phyloP scores from a whole-genome alignment of 306 rosid species.

The peach (Prunus persica) region DNA sequence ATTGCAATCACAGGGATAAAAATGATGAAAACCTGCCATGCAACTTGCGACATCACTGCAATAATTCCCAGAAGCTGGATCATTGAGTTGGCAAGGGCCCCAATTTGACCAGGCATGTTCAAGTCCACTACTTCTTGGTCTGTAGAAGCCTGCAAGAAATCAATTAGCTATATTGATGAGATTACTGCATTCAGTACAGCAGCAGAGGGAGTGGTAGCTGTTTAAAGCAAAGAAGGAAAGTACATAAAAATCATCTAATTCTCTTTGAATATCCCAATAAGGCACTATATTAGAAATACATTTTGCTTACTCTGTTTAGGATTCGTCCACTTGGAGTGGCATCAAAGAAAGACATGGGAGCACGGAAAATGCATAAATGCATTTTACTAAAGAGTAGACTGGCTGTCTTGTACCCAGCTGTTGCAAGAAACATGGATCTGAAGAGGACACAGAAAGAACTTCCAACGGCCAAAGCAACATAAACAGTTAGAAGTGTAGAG shows the following conservation, averaged over 20 bases:
- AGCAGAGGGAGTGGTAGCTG: neutral
- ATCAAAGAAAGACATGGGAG: slow-evolving; percentile 90
- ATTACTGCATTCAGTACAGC: neutral
- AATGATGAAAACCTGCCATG: slow-evolving; percentile 76
- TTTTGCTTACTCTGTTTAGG: slow-evolving; percentile 64
- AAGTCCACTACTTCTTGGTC: slow-evolving; percentile 70
- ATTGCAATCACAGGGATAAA: slow-evolving; percentile 60
- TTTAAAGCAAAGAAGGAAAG: neutral
- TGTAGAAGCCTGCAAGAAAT: slow-evolving; percentile 62
- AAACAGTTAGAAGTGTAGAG: slow-evolving; percentile 51
- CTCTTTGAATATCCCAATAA: neutral
- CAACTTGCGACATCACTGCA: slow-evolving; percentile 81
- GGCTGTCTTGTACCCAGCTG: slow-evolving; percentile 68
- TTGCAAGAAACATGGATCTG: slow-evolving; percentile 43
- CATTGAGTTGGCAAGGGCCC: slow-evolving; percentile 39
- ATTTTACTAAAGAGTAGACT: slow-evolving; percentile 72
- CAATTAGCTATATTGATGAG: neutral
- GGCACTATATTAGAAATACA: neutral
- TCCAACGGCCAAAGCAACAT: slow-evolving; percentile 65
- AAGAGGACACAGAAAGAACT: slow-evolving; percentile 57
- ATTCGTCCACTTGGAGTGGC: slow-evolving; percentile 87
- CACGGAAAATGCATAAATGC: slow-evolving; percentile 72
- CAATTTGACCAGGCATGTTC: slow-evolving; percentile 44
- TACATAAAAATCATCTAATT: neutral
- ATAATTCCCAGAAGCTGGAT: slow-evolving; percentile 71